phyloP scores from a whole-genome alignment of 345 rosid species.

The Cardamine occulta region DNA sequence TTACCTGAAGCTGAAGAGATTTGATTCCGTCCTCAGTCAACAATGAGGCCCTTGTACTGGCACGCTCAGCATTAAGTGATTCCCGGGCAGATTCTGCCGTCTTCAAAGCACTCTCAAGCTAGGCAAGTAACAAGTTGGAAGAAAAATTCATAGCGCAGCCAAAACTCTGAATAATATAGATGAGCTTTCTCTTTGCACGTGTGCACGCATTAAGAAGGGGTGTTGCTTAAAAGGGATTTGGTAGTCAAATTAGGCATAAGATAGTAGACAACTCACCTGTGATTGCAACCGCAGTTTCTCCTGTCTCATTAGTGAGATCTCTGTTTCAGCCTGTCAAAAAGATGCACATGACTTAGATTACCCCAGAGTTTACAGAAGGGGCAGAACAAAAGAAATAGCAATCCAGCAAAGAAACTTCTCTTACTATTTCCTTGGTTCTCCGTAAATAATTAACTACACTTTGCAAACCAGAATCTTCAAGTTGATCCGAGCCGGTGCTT shows the following conservation, averaged over 20 bases:
- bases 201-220: background rate
- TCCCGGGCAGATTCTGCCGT: constrained; percentile 74
- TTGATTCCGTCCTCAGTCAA: constrained; percentile 90
- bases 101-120: constrained; percentile 90
- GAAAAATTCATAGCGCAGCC: background rate
- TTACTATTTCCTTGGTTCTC: constrained; percentile 82
- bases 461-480: constrained; percentile 72
- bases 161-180: constrained; percentile 1
- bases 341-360: constrained; percentile 27
- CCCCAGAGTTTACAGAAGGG: constrained; percentile 1
- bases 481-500: constrained; percentile 48
- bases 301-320: constrained; percentile 85
- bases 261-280: constrained; percentile 57
- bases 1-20: constrained; percentile 88
- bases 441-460: constrained; percentile 85
- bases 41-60: constrained; percentile 71
- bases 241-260: background rate
- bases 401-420: constrained; percentile 35
- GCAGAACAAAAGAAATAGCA: constrained; percentile 24
- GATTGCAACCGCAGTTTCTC: constrained; percentile 89
- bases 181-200: constrained; percentile 1
- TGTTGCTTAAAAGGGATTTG: constrained; percentile 17
- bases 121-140: constrained; percentile 28
- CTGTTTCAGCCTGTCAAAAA: constrained; percentile 81
- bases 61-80: constrained; percentile 74